Conservation (phyloP, 139 green algal species). For the Chlorella sp. region DNA sequence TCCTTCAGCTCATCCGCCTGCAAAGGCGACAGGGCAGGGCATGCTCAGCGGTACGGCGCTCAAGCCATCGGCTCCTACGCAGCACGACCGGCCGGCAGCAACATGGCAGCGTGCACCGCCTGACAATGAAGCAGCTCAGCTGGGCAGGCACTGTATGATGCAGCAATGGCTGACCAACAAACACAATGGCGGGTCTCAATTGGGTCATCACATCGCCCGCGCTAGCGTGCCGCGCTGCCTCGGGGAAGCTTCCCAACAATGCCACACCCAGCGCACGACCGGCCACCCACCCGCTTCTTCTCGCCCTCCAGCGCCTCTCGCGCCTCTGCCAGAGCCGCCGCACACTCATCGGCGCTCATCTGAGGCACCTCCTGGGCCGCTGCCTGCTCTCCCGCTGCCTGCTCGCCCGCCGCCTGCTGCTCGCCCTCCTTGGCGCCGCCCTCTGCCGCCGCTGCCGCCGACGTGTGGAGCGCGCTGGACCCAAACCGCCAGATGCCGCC, state of each 20-base stretch:
- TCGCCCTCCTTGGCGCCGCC: background rate
- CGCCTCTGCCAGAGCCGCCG: slow-evolving; percentile 18
- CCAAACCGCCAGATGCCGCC: slow-evolving; percentile 10
- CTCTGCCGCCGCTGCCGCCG: background rate
- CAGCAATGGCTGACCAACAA: too few species aligned
- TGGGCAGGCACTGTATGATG: too few species aligned
- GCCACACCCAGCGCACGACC: background rate
- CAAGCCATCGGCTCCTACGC: too few species aligned
- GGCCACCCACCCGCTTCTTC: slow-evolving; percentile 32
- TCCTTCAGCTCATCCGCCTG: slow-evolving; percentile 77
- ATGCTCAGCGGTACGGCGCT: too few species aligned
- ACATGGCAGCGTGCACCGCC: too few species aligned
- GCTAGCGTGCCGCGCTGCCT: too few species aligned
- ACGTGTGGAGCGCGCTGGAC: slow-evolving; percentile 4
- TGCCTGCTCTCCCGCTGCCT: slow-evolving; percentile 1
- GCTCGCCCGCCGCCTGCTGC: background rate
- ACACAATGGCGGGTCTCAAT: too few species aligned
- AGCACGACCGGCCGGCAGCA: too few species aligned
- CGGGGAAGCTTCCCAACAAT: background rate
- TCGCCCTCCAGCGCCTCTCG: slow-evolving; percentile 24
- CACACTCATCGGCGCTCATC: background rate
- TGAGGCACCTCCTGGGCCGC: background rate
- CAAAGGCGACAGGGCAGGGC: too few species aligned
- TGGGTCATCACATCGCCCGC: too few species aligned
- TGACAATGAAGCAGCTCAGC: too few species aligned